These are phyloP conservation scores for Dictyostelium purpureum DNA, from an alignment of 78 protist species.

Conservation along the genomic window DNA sequence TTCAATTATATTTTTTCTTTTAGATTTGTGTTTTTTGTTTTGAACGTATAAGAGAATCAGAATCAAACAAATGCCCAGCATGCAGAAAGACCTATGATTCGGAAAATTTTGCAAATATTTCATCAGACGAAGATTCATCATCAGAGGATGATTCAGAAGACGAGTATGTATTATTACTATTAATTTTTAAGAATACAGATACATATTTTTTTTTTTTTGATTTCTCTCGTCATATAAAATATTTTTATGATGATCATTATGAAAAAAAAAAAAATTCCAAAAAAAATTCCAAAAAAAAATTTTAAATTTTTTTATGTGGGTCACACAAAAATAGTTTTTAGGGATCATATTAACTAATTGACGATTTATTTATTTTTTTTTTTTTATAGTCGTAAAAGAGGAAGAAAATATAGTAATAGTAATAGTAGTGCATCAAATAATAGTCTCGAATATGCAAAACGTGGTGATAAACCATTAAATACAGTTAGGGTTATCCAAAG, in stretches of 20 bases:
- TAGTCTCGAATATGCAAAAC: background rate
- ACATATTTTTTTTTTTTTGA: background rate
- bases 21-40: constrained; percentile 95
- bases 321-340: background rate
- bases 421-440: background rate
- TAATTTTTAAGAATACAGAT: background rate
- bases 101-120: constrained; percentile 61
- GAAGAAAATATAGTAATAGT: constrained; percentile 11
- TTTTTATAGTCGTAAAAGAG: background rate
- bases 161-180: constrained; percentile 1
- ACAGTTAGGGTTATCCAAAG: constrained; percentile 94
- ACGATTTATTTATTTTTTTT: too few relatives aligned
- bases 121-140: constrained; percentile 49
- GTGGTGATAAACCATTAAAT: constrained; percentile 73
- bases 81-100: constrained; percentile 88
- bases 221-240: background rate
- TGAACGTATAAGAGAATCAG: constrained; percentile 87
- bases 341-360: background rate
- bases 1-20: background rate
- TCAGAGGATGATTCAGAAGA: background rate
- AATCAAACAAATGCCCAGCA: constrained; percentile 93
- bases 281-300: background rate
- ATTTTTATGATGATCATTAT: background rate
- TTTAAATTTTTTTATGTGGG: background rate
- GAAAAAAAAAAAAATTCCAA: background rate